phyloP scores from a whole-genome alignment of 805 yeast genomes.

The Yarrowia porcina region DNA sequence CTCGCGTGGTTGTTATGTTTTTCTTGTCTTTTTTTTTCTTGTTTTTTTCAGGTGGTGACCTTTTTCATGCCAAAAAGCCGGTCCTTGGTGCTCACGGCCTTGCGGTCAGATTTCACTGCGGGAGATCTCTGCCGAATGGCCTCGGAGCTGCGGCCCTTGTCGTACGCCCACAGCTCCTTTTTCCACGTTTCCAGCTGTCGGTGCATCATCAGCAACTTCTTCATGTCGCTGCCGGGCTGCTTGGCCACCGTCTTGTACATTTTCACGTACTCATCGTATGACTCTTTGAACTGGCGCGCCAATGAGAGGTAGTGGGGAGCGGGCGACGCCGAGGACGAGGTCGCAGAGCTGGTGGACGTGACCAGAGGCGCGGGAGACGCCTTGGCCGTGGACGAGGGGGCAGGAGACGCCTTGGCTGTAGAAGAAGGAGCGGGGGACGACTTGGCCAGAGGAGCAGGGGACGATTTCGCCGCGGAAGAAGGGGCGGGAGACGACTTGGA shows the following conservation, averaged over 20 bases:
- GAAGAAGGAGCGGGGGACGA: background rate
- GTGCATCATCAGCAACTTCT: conserved; percentile 50
- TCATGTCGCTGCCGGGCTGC: conserved; percentile 38
- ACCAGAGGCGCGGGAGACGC: background rate
- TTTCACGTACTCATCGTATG: conserved; percentile 49
- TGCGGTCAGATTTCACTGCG: conserved; percentile 25
- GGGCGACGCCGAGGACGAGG: background rate
- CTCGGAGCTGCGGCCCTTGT: conserved; percentile 2
- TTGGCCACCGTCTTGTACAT: conserved; percentile 42
- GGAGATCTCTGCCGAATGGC: conserved; percentile 22
- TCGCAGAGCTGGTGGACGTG: background rate
- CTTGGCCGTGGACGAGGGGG: background rate
- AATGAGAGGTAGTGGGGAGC: conserved; percentile 36
- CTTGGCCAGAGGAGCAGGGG: background rate
- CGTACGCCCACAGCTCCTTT: conserved; percentile 49
- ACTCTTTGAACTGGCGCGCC: conserved; percentile 47
- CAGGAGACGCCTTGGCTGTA: background rate
- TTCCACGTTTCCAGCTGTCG: conserved; percentile 54
- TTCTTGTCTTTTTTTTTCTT: background rate
- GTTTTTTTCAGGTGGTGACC: background rate
- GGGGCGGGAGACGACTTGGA: background rate
- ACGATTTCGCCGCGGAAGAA: background rate
- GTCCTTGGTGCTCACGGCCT: conserved; percentile 19
- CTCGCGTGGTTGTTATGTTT: background rate
- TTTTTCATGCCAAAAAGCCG: conserved; percentile 20